Evolutionary conservation across 2,329 filamentous ascomycete species (phyloP).

Genomic region (Aspergillus sp.): DNA sequence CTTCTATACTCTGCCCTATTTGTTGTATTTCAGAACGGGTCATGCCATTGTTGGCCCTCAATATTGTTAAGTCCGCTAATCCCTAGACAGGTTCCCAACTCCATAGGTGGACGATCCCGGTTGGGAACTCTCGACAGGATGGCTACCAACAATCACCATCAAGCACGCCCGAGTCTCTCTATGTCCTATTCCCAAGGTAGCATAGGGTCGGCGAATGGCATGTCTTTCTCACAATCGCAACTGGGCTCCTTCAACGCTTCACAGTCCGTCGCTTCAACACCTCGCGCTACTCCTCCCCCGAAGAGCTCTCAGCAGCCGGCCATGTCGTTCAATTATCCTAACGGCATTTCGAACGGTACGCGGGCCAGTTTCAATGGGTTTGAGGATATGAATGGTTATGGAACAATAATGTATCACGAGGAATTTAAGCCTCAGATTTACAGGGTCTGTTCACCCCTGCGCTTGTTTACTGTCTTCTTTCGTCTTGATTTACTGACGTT

Average conservation of each 20-base stretch:
- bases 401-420: constrained; percentile 38
- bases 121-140: constrained; percentile 20
- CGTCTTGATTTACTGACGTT: constrained; percentile 14
- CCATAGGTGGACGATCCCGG: constrained; percentile 7
- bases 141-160: constrained; percentile 32
- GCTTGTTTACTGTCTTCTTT: background rate
- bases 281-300: constrained; percentile 46
- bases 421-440: constrained; percentile 50
- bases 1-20: constrained; percentile 15
- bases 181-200: constrained; percentile 44
- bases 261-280: constrained; percentile 47
- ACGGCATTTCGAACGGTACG: constrained; percentile 34
- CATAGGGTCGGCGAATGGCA: constrained; percentile 38
- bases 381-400: constrained; percentile 43
- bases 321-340: constrained; percentile 41
- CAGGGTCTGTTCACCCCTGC: constrained; percentile 35
- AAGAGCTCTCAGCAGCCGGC: constrained; percentile 44
- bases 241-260: constrained; percentile 45
- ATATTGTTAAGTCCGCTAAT: constrained; percentile 6
- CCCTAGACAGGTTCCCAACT: constrained; percentile 3
- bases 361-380: constrained; percentile 40
- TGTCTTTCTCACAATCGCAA: constrained; percentile 40
- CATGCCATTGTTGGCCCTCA: constrained; percentile 10
- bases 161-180: constrained; percentile 27
- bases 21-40: constrained; percentile 7